Conservation (phyloP, 139 green algal species). For the Closterium sp. region DNA sequence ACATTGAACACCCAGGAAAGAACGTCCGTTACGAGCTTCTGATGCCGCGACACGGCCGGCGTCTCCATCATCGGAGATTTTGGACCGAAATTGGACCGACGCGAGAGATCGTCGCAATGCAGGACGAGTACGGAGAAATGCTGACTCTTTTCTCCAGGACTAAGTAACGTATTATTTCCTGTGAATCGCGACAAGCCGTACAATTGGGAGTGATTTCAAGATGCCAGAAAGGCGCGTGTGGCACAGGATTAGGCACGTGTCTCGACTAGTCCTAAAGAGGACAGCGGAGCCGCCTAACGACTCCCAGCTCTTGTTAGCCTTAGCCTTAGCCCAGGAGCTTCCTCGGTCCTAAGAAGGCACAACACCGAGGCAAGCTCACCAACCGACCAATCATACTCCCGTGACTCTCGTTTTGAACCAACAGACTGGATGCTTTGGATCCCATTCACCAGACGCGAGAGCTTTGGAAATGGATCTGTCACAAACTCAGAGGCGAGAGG, state of each 20-base stretch:
- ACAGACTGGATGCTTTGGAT: no score
- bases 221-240: not conserved
- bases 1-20: conserved; percentile 46
- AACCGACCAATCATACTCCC: no score
- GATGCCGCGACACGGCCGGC: not conserved
- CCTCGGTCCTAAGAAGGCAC: not conserved
- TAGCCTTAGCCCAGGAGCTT: no score
- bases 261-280: not conserved
- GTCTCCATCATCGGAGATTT: not conserved
- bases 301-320: no score
- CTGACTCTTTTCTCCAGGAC: not conserved
- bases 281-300: not conserved
- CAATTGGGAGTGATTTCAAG: not conserved
- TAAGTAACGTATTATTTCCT: not conserved
- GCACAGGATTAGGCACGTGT: not conserved
- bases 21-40: conserved; percentile 15
- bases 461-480: not conserved
- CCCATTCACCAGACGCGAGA: no score
- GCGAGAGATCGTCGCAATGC: not conserved
- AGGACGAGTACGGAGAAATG: not conserved
- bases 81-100: not conserved
- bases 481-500: not conserved
- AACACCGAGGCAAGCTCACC: no score
- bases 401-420: no score
- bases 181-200: not conserved